Percentiles rank a stretch among this genome's conserved stretches.
Conservation (phyloP, 768 basidiomycete genomes). For the Pleurotus tuoliensis region DNA sequence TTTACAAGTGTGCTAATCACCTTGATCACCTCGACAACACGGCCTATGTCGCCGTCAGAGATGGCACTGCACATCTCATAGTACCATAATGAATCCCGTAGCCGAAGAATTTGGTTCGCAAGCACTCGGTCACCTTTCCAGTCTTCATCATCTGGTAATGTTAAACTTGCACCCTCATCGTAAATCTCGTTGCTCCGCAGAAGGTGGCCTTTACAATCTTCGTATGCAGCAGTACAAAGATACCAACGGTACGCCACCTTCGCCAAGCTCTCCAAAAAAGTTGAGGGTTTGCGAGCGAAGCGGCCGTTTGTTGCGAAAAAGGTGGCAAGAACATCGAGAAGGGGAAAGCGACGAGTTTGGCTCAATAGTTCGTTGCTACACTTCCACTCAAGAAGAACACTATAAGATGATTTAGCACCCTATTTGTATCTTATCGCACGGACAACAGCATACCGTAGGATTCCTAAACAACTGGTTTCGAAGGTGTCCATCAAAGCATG, state of each 20-base stretch:
- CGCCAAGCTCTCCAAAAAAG: neutral
- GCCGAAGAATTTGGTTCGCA: constrained; percentile 17
- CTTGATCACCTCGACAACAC: constrained; percentile 23
- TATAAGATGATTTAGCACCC: too few species aligned
- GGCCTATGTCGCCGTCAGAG: constrained; percentile 26
- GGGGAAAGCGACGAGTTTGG: too few species aligned
- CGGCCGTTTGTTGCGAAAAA: too few species aligned
- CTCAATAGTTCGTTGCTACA: too few species aligned
- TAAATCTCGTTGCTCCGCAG: neutral
- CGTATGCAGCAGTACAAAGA: constrained; percentile 5
- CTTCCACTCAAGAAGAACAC: too few species aligned
- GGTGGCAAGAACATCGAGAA: too few species aligned
- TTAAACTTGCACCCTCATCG: neutral
- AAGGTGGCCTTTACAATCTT: constrained; percentile 3
- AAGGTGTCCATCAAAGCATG: constrained; percentile 13
- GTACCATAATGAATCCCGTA: constrained; percentile 16
- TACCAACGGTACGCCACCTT: constrained; percentile 3
- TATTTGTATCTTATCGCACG: too few species aligned
- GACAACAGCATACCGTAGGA: constrained; percentile 8
- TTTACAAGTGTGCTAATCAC: constrained; percentile 6
- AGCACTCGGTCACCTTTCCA: constrained; percentile 18
- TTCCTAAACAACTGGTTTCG: constrained; percentile 6
- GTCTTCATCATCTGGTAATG: too few species aligned
- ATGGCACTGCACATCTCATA: constrained; percentile 19
- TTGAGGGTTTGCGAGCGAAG: too few species aligned